Evolutionary conservation across 1,139 yeast genomes (phyloP).

Genomic region (Lodderomyces beijingensis): DNA sequence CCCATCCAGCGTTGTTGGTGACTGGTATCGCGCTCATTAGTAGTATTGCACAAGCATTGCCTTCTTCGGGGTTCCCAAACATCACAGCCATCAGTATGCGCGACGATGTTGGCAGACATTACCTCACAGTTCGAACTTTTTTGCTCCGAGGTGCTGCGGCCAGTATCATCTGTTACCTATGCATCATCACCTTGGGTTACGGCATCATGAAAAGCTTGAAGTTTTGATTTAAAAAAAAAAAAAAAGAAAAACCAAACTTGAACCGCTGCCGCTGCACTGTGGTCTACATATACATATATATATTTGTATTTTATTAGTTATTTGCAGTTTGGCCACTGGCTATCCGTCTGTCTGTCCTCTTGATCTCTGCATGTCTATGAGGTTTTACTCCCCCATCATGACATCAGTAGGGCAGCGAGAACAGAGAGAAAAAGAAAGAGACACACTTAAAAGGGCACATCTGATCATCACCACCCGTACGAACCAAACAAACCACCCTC

Average conservation of each 20-base stretch:
- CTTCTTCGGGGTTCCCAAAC: slow-evolving; percentile 95
- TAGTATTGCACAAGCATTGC: slow-evolving; percentile 93
- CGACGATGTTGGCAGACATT: slow-evolving; percentile 84
- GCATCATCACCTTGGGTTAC: slow-evolving; percentile 77
- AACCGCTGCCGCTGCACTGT: not conserved
- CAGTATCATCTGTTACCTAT: slow-evolving; percentile 55
- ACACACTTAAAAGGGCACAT: too few species aligned
- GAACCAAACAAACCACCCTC: too few species aligned
- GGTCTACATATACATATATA: not conserved
- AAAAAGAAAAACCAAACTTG: too few species aligned
- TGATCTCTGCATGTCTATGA: too few species aligned
- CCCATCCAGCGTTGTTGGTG: slow-evolving; percentile 69
- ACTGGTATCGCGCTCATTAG: slow-evolving; percentile 84
- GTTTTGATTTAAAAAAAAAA: not conserved
- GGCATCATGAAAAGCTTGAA: slow-evolving; percentile 17
- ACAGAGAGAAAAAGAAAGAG: too few species aligned
- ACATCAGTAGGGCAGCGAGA: too few species aligned
- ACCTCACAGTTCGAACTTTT: slow-evolving; percentile 76
- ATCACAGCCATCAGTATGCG: slow-evolving; percentile 92
- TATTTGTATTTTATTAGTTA: not conserved
- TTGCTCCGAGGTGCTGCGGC: slow-evolving; percentile 88
- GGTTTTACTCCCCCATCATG: too few species aligned
- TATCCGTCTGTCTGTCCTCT: too few species aligned
- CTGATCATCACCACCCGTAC: too few species aligned
- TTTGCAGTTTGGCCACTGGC: too few species aligned